Conservation (phyloP, 495 filamentous ascomycete genomes). For the Neurospora sp. region DNA sequence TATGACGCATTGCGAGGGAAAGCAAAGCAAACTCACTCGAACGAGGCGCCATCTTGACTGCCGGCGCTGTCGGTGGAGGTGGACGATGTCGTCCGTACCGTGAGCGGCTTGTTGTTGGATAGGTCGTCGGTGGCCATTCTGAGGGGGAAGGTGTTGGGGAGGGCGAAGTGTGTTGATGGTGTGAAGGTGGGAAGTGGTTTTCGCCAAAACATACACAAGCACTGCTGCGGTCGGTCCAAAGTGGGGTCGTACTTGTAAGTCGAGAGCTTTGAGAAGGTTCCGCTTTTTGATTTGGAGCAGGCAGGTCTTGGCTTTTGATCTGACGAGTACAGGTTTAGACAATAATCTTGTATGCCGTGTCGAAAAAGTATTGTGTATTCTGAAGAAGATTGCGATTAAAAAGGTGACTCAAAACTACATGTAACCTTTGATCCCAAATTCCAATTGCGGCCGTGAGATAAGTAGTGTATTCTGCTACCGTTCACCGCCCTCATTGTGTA, state of each 20-base stretch:
- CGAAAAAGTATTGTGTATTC: not conserved
- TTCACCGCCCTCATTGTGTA: not conserved
- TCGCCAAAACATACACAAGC: conserved; percentile 15
- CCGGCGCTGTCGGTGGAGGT: not conserved
- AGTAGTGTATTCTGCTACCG: not conserved
- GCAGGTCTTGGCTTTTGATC: not conserved
- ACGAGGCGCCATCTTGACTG: conserved; percentile 10
- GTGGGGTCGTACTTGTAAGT: not conserved
- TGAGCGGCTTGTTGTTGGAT: not conserved
- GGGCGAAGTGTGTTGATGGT: conserved; percentile 4
- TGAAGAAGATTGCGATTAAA: not conserved
- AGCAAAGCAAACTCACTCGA: conserved; percentile 14
- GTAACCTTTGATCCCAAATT: not conserved
- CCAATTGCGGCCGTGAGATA: not conserved
- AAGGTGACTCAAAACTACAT: not conserved
- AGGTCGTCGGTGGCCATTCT: conserved; percentile 11
- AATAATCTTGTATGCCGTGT: not conserved
- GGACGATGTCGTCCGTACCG: not conserved
- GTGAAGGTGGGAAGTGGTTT: conserved; percentile 15
- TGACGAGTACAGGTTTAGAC: not conserved
- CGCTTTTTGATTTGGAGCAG: not conserved
- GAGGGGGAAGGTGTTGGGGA: not conserved
- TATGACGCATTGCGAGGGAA: not conserved
- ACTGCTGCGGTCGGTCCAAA: not conserved
- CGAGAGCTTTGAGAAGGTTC: not conserved